These are phyloP conservation scores for Xylariaceae sp. DNA, from an alignment of 2,329 filamentous ascomycete genomes.

Conservation along the genomic window DNA sequence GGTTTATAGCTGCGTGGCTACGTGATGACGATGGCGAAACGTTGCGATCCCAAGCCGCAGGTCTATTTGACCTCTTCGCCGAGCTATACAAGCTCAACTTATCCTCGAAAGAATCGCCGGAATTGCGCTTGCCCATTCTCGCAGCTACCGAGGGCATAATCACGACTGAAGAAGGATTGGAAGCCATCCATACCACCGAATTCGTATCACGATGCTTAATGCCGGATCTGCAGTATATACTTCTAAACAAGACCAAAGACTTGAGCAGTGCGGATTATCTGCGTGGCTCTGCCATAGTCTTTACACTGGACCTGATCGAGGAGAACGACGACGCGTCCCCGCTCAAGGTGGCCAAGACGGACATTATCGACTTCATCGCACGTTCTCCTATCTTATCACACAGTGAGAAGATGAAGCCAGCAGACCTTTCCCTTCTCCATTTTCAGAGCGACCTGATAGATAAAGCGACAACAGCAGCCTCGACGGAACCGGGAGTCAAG, in stretches of 20 bases:
- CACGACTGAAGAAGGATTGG: constrained; percentile 43
- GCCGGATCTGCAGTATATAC: constrained; percentile 13
- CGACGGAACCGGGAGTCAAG: no score
- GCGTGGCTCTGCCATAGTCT: constrained; percentile 15
- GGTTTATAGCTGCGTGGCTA: constrained; percentile 63
- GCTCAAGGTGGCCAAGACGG: background rate
- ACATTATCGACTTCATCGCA: constrained; percentile 9
- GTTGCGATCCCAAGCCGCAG: constrained; percentile 54
- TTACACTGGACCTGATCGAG: constrained; percentile 12
- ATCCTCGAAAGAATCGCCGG: constrained; percentile 32
- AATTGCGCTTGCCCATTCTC: constrained; percentile 57
- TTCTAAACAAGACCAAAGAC: background rate
- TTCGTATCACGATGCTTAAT: constrained; percentile 9
- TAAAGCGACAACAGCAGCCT: no score
- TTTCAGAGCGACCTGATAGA: constrained; percentile 15
- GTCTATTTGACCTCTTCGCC: constrained; percentile 61
- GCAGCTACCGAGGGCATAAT: constrained; percentile 59
- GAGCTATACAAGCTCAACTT: constrained; percentile 51
- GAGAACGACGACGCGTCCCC: constrained; percentile 3
- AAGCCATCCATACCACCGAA: constrained; percentile 12
- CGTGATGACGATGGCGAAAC: constrained; percentile 64
- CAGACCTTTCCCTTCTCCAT: constrained; percentile 4
- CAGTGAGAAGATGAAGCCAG: background rate
- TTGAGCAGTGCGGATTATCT: constrained; percentile 13
- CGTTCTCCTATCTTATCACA: background rate